These are phyloP conservation scores for Alternaria angustiovoidea DNA, from an alignment of 2,329 filamentous ascomycete genomes.

Conservation along the genomic window DNA sequence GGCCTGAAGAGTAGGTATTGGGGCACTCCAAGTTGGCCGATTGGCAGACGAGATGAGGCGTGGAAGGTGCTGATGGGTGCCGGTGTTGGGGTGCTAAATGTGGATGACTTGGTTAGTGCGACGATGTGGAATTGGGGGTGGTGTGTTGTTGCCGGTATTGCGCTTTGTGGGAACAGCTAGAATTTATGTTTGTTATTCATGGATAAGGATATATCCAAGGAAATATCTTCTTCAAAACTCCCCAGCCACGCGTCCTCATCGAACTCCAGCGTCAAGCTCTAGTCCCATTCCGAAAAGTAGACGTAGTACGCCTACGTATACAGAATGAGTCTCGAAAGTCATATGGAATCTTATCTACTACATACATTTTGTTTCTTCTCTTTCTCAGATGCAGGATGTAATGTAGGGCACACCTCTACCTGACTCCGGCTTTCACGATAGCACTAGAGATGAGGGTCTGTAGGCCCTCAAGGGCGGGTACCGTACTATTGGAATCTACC, in stretches of 20 bases:
- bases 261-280: too few species aligned
- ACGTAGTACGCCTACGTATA: too few species aligned
- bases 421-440: too few species aligned
- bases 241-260: background rate
- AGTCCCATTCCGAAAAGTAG: too few species aligned
- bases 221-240: background rate
- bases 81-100: slow-evolving; percentile 29
- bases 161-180: slow-evolving; percentile 35
- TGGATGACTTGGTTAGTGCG: slow-evolving; percentile 30
- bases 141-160: slow-evolving; percentile 37
- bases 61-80: slow-evolving; percentile 27
- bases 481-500: background rate
- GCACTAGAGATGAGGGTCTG: too few species aligned
- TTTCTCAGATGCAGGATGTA: too few species aligned
- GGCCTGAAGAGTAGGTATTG: slow-evolving; percentile 35
- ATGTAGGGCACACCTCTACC: too few species aligned
- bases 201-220: background rate
- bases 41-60: slow-evolving; percentile 27
- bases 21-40: slow-evolving; percentile 35
- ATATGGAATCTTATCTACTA: too few species aligned
- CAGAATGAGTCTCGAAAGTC: too few species aligned
- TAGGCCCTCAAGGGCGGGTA: too few species aligned
- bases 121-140: slow-evolving; percentile 24
- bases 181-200: background rate
- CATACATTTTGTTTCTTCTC: too few species aligned